These are phyloP conservation scores for Bothriochloa decipiens DNA, from an alignment of 176 grass and related monocot species.

Conservation along the genomic window DNA sequence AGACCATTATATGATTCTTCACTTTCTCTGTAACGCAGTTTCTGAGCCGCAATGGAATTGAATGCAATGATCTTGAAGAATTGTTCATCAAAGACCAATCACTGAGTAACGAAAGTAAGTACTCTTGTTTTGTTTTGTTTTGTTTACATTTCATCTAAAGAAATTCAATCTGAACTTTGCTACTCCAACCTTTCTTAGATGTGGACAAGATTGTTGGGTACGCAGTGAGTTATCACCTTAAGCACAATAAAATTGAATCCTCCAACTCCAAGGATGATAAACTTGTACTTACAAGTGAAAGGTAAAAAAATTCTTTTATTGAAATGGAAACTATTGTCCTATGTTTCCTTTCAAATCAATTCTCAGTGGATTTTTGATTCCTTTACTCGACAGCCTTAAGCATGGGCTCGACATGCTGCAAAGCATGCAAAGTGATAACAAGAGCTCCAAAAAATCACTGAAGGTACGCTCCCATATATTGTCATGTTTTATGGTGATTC, in stretches of 20 bases:
- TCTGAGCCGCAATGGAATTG: constrained; percentile 73
- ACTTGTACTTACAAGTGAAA: constrained; percentile 65
- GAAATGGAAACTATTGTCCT: background rate
- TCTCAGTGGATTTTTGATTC: constrained; percentile 28
- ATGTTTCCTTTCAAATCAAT: constrained; percentile 21
- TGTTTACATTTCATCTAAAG: constrained; percentile 5
- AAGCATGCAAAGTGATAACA: constrained; percentile 90
- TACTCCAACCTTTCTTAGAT: constrained; percentile 59
- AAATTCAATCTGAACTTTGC: constrained; percentile 29
- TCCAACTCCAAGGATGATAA: constrained; percentile 84
- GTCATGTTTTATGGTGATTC: constrained; percentile 32
- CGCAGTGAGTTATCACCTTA: constrained; percentile 91
- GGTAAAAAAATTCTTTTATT: constrained; percentile 42
- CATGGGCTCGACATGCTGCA: constrained; percentile 92
- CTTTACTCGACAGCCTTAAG: constrained; percentile 63
- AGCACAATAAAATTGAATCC: constrained; percentile 62
- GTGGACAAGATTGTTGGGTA: constrained; percentile 97
- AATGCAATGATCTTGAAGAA: constrained; percentile 88
- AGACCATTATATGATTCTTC: constrained; percentile 6
- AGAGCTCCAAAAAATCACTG: constrained; percentile 92
- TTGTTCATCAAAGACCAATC: constrained; percentile 94
- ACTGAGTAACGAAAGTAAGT: constrained; percentile 95
- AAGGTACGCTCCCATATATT: constrained; percentile 64
- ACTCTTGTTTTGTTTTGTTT: constrained; percentile 45
- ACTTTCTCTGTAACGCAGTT: constrained; percentile 57